Evolutionary conservation across 2,329 filamentous ascomycete genomes (phyloP).

Genomic region (Davidsoniella eucalypti): DNA sequence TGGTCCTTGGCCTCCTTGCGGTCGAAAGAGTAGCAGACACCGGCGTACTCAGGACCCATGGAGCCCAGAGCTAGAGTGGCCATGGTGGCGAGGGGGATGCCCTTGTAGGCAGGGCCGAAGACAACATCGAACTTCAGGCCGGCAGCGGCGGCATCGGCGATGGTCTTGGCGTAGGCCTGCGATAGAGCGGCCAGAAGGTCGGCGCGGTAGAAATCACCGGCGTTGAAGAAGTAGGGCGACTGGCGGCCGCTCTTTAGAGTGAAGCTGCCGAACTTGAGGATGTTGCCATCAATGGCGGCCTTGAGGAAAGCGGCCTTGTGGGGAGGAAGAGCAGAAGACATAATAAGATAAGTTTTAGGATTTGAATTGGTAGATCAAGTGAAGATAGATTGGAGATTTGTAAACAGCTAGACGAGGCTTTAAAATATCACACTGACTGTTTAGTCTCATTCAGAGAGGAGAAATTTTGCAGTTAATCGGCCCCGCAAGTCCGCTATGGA

Average conservation of each 20-base stretch:
- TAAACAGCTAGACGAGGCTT: background rate
- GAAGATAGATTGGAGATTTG: background rate
- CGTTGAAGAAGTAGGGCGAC: slow-evolving; percentile 97
- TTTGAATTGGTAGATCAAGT: background rate
- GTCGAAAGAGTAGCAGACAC: slow-evolving; percentile 76
- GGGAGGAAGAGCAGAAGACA: slow-evolving; percentile 31
- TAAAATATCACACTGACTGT: background rate
- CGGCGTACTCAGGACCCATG: slow-evolving; percentile 49
- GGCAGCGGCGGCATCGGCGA: slow-evolving; percentile 30
- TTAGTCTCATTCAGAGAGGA: background rate
- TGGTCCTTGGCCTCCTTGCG: slow-evolving; percentile 94
- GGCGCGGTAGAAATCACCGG: slow-evolving; percentile 73
- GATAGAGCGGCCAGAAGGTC: slow-evolving; percentile 62
- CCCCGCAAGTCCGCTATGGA: background rate
- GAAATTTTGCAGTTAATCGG: slow-evolving; percentile 2
- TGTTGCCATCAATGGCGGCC: slow-evolving; percentile 48
- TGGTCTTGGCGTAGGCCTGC: slow-evolving; percentile 60
- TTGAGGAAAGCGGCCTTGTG: slow-evolving; percentile 62
- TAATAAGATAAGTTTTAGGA: slow-evolving; percentile 16
- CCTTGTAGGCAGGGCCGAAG: slow-evolving; percentile 93
- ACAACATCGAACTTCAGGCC: slow-evolving; percentile 59
- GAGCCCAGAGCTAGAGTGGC: slow-evolving; percentile 60
- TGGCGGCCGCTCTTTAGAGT: slow-evolving; percentile 81
- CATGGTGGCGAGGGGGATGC: slow-evolving; percentile 73
- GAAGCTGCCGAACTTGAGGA: slow-evolving; percentile 69